Percentiles rank a stretch among this genome's conserved stretches.
These are phyloP conservation scores for Tilletia walkeri DNA, from an alignment of 1,284 basidiomycete genomes.

Conservation along the genomic window DNA sequence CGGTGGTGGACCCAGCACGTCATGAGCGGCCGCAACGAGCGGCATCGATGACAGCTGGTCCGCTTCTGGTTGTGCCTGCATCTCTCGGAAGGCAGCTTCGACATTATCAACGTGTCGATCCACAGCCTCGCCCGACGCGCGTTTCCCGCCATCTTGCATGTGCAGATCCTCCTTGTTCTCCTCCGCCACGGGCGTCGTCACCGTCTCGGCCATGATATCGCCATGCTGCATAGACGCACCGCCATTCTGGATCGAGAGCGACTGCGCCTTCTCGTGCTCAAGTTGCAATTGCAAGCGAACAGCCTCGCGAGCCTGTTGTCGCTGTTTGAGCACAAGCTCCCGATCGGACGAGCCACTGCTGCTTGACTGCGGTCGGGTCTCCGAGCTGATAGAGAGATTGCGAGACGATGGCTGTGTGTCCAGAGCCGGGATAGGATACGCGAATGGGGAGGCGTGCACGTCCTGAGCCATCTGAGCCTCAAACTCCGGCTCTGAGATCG, in stretches of 20 bases:
- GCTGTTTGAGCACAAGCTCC: slow-evolving; percentile 1
- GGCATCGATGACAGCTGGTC: not conserved
- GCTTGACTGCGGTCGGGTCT: too few species aligned
- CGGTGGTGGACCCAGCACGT: not conserved
- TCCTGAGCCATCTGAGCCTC: too few species aligned
- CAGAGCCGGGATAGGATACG: too few species aligned
- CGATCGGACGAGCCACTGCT: not conserved
- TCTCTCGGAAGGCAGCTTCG: not conserved
- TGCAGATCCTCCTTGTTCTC: too few species aligned
- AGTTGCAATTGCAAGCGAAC: not conserved
- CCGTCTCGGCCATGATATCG: not conserved
- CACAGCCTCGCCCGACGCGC: not conserved
- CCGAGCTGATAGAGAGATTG: too few species aligned
- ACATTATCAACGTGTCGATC: not conserved
- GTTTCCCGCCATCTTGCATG: not conserved
- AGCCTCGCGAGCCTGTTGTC: not conserved
- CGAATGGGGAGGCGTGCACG: too few species aligned
- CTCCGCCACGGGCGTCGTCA: not conserved
- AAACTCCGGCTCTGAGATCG: too few species aligned
- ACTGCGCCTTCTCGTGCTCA: not conserved
- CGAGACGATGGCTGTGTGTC: too few species aligned
- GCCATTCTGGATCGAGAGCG: not conserved
- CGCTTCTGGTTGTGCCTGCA: not conserved
- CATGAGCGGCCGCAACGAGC: not conserved
- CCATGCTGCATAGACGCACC: not conserved